Evolutionary conservation across 305 asterid species (phyloP), one percentile per base, ranked within the genome.

Genomic region (Fraxinus greggii): DNA sequence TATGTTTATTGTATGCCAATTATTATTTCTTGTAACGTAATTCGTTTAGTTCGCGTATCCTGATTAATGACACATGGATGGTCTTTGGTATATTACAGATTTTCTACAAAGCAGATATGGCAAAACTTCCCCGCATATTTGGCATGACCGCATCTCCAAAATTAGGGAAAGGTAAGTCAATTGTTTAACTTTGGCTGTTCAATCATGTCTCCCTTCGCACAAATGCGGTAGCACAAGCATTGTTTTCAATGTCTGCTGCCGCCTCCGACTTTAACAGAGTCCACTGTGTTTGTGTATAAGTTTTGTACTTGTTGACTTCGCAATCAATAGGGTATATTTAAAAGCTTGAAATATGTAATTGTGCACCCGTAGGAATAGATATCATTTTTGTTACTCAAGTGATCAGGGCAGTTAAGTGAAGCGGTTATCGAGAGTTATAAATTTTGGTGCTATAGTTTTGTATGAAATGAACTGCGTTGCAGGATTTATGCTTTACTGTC

Each of bases 111-210:
- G 73, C 78, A 82, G 93, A 91, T 84, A 83, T 36, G 3, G 83
- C 78, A 21, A 90, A 89, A 86, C 89, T 89, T 85, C 99, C 99
- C 63, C 98, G 97, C 76, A 93, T 97, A 78, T 94, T 97, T 89
- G 99, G 99, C 88, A 93, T 97, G 99, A 97, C 99, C 5, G 99
- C 99, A 72, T 97, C 99, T 79, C 99, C 99, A 74, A 93, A 75
- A 86, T 72, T 92, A 48, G 99, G 99, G 86, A 97, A 93, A 97
- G 98, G 99, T 94, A 90, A 90, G 48, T 70, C 65, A 76, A 75
- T 75, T 75, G 69, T 80, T 80, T 83, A 81, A 8, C 4, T 59
- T 69, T 48, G 83, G 51, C 72, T 42, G 85, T 83, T 15, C 69
- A 59, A 21, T 59, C 69, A 7, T 59, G 69, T 59, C 13, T 79